Percentiles rank a stretch among this genome's conserved stretches.
These are phyloP conservation scores for Hypomontagnella monticulosa DNA, from an alignment of 495 filamentous ascomycete genomes.

Conservation along the genomic window DNA sequence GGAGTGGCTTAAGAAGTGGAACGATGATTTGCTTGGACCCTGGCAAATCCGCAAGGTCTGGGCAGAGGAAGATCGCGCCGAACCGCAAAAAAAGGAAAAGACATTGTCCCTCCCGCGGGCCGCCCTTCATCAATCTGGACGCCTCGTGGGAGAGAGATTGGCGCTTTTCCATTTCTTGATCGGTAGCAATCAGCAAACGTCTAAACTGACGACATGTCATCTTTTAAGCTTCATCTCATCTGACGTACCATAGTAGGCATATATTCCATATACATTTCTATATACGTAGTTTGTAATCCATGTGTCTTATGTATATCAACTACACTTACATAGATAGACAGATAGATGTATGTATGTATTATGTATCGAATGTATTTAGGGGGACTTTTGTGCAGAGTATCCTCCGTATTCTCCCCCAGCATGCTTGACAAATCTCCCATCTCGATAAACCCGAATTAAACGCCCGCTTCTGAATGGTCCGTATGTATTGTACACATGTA, in stretches of 20 bases:
- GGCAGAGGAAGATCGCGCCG: slow-evolving; percentile 34
- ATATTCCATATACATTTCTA: too few species aligned
- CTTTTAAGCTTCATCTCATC: slow-evolving; percentile 1
- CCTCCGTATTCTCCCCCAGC: neutral
- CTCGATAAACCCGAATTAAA: slow-evolving; percentile 36
- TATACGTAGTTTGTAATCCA: too few species aligned
- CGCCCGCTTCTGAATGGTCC: slow-evolving; percentile 35
- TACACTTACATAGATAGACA: neutral
- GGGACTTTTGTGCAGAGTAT: too few species aligned
- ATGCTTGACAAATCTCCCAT: slow-evolving; percentile 18
- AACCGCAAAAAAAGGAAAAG: slow-evolving; percentile 26
- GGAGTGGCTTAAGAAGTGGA: slow-evolving; percentile 33
- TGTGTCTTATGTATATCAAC: too few species aligned
- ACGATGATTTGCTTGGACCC: slow-evolving; percentile 39
- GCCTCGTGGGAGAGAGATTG: slow-evolving; percentile 34
- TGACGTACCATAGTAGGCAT: slow-evolving; percentile 1
- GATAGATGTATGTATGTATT: neutral
- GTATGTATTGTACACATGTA: slow-evolving; percentile 16
- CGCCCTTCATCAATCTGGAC: slow-evolving; percentile 29
- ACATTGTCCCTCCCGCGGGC: slow-evolving; percentile 27
- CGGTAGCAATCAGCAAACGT: slow-evolving; percentile 25
- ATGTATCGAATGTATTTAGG: too few species aligned
- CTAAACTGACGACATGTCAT: slow-evolving; percentile 41
- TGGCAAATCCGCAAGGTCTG: slow-evolving; percentile 1
- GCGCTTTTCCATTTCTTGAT: slow-evolving; percentile 40